phyloP scores from a whole-genome alignment of 2,329 filamentous ascomycete species.

The Fusarium odoratissimum region DNA sequence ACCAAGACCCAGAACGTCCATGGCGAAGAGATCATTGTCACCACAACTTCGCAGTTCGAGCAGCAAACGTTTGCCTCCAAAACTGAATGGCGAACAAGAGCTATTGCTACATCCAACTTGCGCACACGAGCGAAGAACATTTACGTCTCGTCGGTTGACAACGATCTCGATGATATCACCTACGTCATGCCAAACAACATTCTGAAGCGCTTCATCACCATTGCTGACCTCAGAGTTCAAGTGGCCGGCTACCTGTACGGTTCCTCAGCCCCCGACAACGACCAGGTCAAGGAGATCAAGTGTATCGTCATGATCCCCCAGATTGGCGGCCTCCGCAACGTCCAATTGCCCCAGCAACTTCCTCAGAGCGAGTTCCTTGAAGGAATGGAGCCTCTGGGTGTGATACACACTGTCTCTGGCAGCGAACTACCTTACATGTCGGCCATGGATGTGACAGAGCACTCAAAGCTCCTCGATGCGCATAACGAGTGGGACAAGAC shows the following conservation, averaged over 20 bases:
- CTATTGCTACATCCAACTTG: slow-evolving; percentile 95
- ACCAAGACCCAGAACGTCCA: slow-evolving; percentile 98
- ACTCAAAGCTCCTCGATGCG: slow-evolving; percentile 87
- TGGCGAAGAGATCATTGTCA: slow-evolving; percentile 97
- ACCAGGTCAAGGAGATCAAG: slow-evolving; percentile 95
- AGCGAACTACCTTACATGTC: slow-evolving; percentile 98
- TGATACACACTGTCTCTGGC: slow-evolving; percentile 95
- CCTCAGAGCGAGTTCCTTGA: slow-evolving; percentile 93
- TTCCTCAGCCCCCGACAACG: slow-evolving; percentile 90
- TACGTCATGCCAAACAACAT: slow-evolving; percentile 99
- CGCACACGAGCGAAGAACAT: slow-evolving; percentile 97
- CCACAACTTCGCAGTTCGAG: slow-evolving; percentile 97
- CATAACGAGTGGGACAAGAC: slow-evolving; percentile 76
- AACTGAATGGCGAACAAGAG: slow-evolving; percentile 97
- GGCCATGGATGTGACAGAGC: slow-evolving; percentile 91
- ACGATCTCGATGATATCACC: slow-evolving; percentile 89
- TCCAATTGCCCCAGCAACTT: slow-evolving; percentile 88
- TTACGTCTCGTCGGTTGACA: slow-evolving; percentile 96
- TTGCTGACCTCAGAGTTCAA: slow-evolving; percentile 95
- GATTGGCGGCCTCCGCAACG: slow-evolving; percentile 90
- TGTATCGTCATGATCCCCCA: slow-evolving; percentile 98
- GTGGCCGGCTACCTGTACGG: slow-evolving; percentile 97
- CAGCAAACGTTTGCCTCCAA: slow-evolving; percentile 98
- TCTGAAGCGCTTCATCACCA: slow-evolving; percentile 96
- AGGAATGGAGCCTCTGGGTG: slow-evolving; percentile 86